Evolutionary conservation across 306 rosid genomes (phyloP).

Genomic region (barrel medic (Medicago truncatula)): DNA sequence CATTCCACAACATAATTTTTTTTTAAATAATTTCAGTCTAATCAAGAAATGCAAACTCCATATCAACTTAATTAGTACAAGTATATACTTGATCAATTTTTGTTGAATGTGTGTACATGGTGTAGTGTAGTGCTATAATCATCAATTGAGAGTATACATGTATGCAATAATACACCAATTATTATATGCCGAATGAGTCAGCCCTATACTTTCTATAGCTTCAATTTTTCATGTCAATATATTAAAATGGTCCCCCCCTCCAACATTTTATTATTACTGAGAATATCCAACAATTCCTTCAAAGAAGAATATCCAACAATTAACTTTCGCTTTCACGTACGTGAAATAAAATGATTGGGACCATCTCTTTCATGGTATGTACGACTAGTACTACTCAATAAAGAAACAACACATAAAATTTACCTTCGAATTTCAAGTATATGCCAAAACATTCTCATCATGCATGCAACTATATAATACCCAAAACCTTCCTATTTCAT

Average conservation of each 20-base stretch:
- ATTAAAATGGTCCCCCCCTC: conserved; percentile 50
- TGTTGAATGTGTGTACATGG: conserved; percentile 18
- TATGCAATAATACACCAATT: conserved; percentile 4
- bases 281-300: conserved; percentile 24
- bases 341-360: conserved; percentile 14
- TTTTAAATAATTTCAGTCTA: neutral
- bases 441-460: conserved; percentile 34
- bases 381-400: neutral
- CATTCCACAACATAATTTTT: neutral
- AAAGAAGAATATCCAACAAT: conserved; percentile 22
- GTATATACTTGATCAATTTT: neutral
- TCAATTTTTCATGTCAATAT: neutral
- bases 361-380: conserved; percentile 15
- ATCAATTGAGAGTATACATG: neutral
- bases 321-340: conserved; percentile 39
- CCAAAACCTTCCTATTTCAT: conserved; percentile 8
- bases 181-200: conserved; percentile 14
- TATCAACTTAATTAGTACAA: neutral
- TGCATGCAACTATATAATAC: conserved; percentile 30
- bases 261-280: conserved; percentile 25
- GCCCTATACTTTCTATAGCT: neutral
- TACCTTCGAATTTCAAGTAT: neutral
- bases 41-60: neutral
- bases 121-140: neutral
- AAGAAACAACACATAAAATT: conserved; percentile 31